phyloP scores from a whole-genome alignment of 2,329 filamentous ascomycete species.

The Metarhizium brunneum region DNA sequence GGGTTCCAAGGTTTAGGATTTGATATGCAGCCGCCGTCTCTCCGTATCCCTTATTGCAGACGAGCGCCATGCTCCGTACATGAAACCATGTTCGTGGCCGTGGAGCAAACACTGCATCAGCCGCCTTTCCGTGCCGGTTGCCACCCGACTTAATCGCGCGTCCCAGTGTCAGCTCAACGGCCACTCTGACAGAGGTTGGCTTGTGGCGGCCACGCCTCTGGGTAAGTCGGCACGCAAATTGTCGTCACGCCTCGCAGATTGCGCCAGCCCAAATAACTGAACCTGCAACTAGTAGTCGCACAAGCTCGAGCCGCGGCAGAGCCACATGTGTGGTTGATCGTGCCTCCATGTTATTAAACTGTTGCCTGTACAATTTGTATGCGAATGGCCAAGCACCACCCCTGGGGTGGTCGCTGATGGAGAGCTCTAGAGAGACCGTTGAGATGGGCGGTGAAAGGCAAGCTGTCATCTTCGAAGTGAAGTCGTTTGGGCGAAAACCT shows the following conservation, averaged over 20 bases:
- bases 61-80: neutral
- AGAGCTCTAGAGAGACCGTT: too few species aligned
- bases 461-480: too few species aligned
- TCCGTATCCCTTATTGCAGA: too few species aligned
- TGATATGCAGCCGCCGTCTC: neutral
- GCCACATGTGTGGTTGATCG: too few species aligned
- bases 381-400: too few species aligned
- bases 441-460: too few species aligned
- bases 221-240: constrained; percentile 4
- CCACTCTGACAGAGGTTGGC: neutral
- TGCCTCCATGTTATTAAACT: too few species aligned
- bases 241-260: neutral
- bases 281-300: too few species aligned
- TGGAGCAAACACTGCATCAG: neutral
- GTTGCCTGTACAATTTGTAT: too few species aligned
- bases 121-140: neutral
- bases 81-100: neutral
- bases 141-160: neutral
- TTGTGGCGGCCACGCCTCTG: constrained; percentile 8
- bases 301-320: too few species aligned
- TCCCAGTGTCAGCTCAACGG: neutral
- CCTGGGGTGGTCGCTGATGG: too few species aligned
- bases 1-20: neutral
- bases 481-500: constrained; percentile 7
- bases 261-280: too few species aligned